phyloP scores from a whole-genome alignment of 2,329 filamentous ascomycete genomes.

The Lanzia echinophila region DNA sequence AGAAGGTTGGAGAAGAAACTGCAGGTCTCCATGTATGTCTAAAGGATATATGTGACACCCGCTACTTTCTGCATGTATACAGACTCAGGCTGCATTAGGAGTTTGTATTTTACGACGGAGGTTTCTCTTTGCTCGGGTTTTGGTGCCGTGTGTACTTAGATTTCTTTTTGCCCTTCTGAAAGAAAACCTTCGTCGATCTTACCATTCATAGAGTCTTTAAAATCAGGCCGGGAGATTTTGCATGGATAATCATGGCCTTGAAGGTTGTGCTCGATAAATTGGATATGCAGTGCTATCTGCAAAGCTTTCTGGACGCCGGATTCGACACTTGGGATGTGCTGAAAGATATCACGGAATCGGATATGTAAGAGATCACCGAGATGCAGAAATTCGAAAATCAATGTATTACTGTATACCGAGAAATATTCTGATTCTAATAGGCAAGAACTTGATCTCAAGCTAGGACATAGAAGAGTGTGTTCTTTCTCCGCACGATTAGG shows the following conservation, averaged over 20 bases:
- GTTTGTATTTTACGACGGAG: too few species aligned
- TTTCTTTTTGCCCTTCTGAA: neutral
- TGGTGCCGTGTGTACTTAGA: too few species aligned
- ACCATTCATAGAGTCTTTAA: too few species aligned
- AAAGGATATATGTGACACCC: too few species aligned
- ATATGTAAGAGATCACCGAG: constrained; percentile 3
- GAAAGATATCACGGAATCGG: constrained; percentile 6
- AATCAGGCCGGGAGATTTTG: too few species aligned
- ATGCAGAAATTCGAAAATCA: neutral
- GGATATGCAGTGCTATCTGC: neutral
- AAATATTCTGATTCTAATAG: neutral
- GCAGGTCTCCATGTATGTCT: too few species aligned
- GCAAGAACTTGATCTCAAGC: neutral
- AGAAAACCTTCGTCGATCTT: neutral
- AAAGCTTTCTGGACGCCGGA: neutral
- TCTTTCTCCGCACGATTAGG: neutral
- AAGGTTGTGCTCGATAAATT: neutral
- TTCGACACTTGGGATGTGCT: constrained; percentile 5
- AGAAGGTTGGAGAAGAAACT: too few species aligned
- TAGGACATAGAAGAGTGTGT: constrained; percentile 6
- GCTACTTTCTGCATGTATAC: too few species aligned
- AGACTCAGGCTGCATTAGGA: too few species aligned
- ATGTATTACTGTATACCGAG: too few species aligned
- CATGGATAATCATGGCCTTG: neutral
- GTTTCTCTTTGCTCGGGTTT: too few species aligned